Percentiles rank a stretch among this genome's conserved stretches.
phyloP scores from a whole-genome alignment of 257 asterid genomes.

The Solanum virginianum region DNA sequence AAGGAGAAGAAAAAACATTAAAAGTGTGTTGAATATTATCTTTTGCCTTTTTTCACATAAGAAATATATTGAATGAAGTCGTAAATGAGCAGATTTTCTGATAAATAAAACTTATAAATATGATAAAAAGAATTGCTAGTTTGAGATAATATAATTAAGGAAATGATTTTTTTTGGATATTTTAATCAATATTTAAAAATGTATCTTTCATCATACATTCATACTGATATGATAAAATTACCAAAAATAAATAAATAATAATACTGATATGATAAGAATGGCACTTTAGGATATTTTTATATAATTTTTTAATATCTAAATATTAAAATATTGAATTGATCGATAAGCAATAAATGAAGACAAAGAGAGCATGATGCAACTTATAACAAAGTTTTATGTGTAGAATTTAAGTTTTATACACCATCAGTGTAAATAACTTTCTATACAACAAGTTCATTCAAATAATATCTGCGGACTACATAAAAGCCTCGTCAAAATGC shows the following conservation, averaged over 20 bases:
- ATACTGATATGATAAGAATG: background rate
- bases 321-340: background rate
- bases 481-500: background rate
- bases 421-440: no score
- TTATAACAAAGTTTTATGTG: background rate
- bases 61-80: background rate
- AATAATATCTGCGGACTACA: background rate
- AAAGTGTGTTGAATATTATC: background rate
- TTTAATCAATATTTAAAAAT: background rate
- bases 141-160: background rate
- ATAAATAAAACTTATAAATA: background rate
- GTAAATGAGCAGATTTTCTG: background rate
- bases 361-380: background rate
- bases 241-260: no score
- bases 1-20: background rate
- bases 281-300: background rate
- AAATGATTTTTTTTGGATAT: background rate
- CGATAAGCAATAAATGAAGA: background rate
- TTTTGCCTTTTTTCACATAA: background rate
- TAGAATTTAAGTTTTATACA: background rate
- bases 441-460: background rate
- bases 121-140: background rate
- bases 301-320: background rate
- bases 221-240: background rate
- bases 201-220: background rate